These are phyloP conservation scores for Penstemon eatonii DNA, from an alignment of 257 asterid genomes.

Conservation along the genomic window DNA sequence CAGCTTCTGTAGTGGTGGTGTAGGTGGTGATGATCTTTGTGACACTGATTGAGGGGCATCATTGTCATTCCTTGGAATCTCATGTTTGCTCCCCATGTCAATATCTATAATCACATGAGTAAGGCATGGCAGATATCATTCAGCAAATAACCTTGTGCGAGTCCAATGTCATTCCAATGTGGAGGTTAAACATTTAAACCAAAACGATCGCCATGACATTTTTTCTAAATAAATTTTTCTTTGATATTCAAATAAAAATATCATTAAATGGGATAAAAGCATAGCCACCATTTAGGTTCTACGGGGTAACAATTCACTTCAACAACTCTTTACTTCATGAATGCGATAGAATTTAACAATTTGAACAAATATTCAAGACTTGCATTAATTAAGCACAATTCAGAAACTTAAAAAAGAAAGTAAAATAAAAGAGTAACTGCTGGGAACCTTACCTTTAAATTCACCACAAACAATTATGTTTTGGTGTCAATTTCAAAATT, in stretches of 20 bases:
- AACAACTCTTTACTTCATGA: background rate
- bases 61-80: conserved; percentile 30
- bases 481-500: background rate
- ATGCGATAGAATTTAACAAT: background rate
- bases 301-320: background rate
- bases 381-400: background rate
- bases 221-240: background rate
- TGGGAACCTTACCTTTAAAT: background rate
- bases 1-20: conserved; percentile 41
- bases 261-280: background rate
- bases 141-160: conserved; percentile 14
- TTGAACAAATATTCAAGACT: background rate
- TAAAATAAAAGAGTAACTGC: conserved; percentile 10
- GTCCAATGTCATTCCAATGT: background rate
- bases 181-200: conserved; percentile 16
- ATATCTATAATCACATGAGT: conserved; percentile 37
- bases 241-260: background rate
- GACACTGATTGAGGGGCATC: conserved; percentile 38
- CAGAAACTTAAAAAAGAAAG: background rate
- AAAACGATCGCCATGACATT: background rate
- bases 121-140: conserved; percentile 23
- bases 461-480: background rate
- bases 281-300: background rate
- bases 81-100: conserved; percentile 45
- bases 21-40: conserved; percentile 39